phyloP scores from a whole-genome alignment of 768 basidiomycete species.

The Pisolithus orientalis region DNA sequence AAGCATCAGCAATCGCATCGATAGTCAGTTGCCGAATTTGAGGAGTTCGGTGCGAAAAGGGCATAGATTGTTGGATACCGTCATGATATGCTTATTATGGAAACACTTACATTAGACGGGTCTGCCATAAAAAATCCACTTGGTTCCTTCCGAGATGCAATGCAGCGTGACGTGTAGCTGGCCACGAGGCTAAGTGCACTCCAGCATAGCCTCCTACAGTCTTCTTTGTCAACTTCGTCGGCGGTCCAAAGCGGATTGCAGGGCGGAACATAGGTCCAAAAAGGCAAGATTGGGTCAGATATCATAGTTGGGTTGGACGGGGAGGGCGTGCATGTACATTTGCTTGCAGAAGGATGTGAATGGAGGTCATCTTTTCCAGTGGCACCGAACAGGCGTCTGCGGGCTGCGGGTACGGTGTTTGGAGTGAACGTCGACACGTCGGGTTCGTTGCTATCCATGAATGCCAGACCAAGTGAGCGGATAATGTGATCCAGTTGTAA shows the following conservation, averaged over 20 bases:
- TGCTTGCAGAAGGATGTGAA: constrained; percentile 24
- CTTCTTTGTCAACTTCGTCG: constrained; percentile 56
- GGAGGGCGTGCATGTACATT: constrained; percentile 44
- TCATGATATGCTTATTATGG: constrained; percentile 1
- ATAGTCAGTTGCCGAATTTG: constrained; percentile 1
- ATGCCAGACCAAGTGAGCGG: constrained; percentile 45
- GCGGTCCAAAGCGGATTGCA: constrained; percentile 59
- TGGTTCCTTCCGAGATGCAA: constrained; percentile 54
- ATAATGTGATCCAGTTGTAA: constrained; percentile 61
- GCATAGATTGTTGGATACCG: background rate
- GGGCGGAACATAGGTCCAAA: constrained; percentile 46
- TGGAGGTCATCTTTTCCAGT: constrained; percentile 20
- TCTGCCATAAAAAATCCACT: constrained; percentile 56
- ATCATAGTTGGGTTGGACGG: constrained; percentile 27
- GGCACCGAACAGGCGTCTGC: constrained; percentile 24
- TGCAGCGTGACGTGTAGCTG: constrained; percentile 62
- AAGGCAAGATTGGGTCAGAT: constrained; percentile 31
- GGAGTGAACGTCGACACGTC: constrained; percentile 47
- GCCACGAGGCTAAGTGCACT: constrained; percentile 63
- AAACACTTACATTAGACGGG: constrained; percentile 53
- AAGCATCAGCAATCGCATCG: constrained; percentile 2
- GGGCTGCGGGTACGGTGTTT: constrained; percentile 45
- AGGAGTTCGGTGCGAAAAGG: constrained; percentile 1
- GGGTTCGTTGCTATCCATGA: constrained; percentile 50
- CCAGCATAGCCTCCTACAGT: constrained; percentile 75